These are phyloP conservation scores for Eutypella sp. DNA, from an alignment of 2,329 filamentous ascomycete genomes.

Conservation along the genomic window DNA sequence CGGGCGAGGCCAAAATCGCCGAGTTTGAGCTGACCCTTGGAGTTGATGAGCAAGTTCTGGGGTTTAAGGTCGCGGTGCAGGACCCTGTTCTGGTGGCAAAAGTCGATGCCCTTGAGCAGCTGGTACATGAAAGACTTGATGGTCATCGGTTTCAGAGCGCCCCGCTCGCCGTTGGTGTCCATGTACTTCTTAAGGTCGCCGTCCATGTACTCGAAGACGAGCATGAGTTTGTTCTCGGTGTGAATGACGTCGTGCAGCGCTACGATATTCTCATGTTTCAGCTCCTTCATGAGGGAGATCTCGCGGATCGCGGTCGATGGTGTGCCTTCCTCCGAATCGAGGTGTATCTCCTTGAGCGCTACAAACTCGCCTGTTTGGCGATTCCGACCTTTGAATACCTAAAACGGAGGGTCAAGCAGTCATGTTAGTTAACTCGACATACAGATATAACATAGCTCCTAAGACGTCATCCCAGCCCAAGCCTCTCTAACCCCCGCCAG, in stretches of 20 bases:
- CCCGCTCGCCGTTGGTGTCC: slow-evolving; percentile 86
- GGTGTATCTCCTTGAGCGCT: slow-evolving; percentile 96
- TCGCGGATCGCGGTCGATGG: slow-evolving; percentile 96
- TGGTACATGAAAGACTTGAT: slow-evolving; percentile 99
- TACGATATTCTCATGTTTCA: slow-evolving; percentile 98
- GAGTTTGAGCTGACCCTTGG: slow-evolving; percentile 82
- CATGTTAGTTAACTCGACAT: too few relatives aligned
- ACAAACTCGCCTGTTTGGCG: slow-evolving; percentile 95
- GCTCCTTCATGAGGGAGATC: slow-evolving; percentile 98
- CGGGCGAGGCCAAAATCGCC: slow-evolving; percentile 92
- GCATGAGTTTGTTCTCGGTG: slow-evolving; percentile 99
- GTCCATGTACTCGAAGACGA: slow-evolving; percentile 99
- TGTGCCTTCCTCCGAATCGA: slow-evolving; percentile 96
- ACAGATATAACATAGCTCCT: too few relatives aligned
- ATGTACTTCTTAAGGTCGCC: slow-evolving; percentile 98
- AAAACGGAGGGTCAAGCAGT: slow-evolving; percentile 7
- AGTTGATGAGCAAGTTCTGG: slow-evolving; percentile 94
- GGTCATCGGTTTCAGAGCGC: slow-evolving; percentile 78
- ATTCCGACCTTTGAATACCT: slow-evolving; percentile 99
- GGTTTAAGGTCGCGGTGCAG: slow-evolving; percentile 94
- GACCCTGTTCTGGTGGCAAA: slow-evolving; percentile 96
- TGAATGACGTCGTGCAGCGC: slow-evolving; percentile 97
- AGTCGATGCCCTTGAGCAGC: slow-evolving; percentile 89
- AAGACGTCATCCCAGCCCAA: not conserved
- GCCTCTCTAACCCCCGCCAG: not conserved